Evolutionary conservation across 345 rosid genomes (phyloP).

Genomic region (Laguncularia racemosa): DNA sequence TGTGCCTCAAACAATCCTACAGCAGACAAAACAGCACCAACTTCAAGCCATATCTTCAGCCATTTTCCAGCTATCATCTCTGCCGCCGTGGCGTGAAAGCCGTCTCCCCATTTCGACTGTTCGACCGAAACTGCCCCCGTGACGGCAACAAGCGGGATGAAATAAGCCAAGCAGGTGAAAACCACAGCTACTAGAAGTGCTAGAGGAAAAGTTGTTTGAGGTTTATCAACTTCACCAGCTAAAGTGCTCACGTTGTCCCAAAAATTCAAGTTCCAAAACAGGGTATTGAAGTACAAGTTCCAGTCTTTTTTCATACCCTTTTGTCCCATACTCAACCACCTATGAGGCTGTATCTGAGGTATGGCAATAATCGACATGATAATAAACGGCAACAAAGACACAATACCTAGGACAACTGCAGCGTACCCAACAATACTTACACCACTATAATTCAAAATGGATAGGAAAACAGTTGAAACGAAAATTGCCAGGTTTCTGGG

Average conservation of each 20-base stretch:
- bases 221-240: conserved; percentile 74
- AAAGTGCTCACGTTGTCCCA: conserved; percentile 90
- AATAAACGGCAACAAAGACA: conserved; percentile 71
- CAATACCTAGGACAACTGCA: conserved; percentile 55
- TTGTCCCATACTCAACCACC: conserved; percentile 68
- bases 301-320: conserved; percentile 56
- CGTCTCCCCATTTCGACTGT: conserved; percentile 39
- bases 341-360: conserved; percentile 54
- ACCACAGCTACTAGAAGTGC: conserved; percentile 61
- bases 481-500: conserved; percentile 35
- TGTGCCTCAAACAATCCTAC: conserved; percentile 60
- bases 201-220: conserved; percentile 58
- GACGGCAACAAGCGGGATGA: conserved; percentile 74
- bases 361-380: conserved; percentile 57
- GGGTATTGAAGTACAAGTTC: conserved; percentile 78
- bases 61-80: conserved; percentile 56
- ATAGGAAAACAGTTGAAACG: conserved; percentile 32
- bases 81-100: conserved; percentile 64
- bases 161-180: conserved; percentile 72
- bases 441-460: conserved; percentile 67
- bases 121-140: conserved; percentile 40
- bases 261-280: conserved; percentile 88
- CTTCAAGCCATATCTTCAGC: conserved; percentile 57
- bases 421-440: conserved; percentile 65
- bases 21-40: conserved; percentile 40